These are phyloP conservation scores for Cylindrotheca fusiformis DNA, from an alignment of 108 stramenopile species.

Conservation along the genomic window DNA sequence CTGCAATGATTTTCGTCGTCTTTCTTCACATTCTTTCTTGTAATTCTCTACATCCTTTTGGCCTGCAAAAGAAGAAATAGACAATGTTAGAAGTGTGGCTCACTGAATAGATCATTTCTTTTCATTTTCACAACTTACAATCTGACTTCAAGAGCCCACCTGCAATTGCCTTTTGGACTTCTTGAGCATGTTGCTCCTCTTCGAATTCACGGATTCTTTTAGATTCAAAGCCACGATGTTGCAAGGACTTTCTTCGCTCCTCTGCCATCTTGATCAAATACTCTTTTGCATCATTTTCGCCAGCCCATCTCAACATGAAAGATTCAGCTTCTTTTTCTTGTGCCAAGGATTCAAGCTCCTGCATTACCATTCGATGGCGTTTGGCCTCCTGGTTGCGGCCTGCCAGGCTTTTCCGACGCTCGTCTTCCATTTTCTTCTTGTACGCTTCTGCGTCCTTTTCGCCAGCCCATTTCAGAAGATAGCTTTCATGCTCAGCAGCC, in stretches of 20 bases:
- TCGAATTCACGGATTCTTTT: slow-evolving; percentile 58
- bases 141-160: slow-evolving; percentile 59
- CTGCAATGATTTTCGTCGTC: slow-evolving; percentile 65
- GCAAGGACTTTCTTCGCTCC: slow-evolving; percentile 66
- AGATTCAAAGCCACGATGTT: slow-evolving; percentile 60
- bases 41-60: slow-evolving; percentile 72
- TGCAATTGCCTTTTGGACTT: slow-evolving; percentile 34
- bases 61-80: slow-evolving; percentile 34
- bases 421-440: slow-evolving; percentile 44
- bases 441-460: slow-evolving; percentile 71
- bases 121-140: slow-evolving; percentile 40
- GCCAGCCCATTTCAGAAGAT: slow-evolving; percentile 70
- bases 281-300: slow-evolving; percentile 67
- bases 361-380: slow-evolving; percentile 65
- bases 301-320: slow-evolving; percentile 77
- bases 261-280: slow-evolving; percentile 57
- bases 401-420: slow-evolving; percentile 62
- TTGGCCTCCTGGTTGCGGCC: slow-evolving; percentile 62
- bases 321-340: slow-evolving; percentile 77
- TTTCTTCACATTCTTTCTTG: slow-evolving; percentile 57
- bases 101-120: not conserved
- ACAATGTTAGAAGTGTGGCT: not conserved
- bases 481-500: slow-evolving; percentile 52
- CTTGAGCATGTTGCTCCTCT: slow-evolving; percentile 43
- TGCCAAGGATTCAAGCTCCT: slow-evolving; percentile 59